Conservation (phyloP, 257 asterid species). For the Thymus quinquecostatus region DNA sequence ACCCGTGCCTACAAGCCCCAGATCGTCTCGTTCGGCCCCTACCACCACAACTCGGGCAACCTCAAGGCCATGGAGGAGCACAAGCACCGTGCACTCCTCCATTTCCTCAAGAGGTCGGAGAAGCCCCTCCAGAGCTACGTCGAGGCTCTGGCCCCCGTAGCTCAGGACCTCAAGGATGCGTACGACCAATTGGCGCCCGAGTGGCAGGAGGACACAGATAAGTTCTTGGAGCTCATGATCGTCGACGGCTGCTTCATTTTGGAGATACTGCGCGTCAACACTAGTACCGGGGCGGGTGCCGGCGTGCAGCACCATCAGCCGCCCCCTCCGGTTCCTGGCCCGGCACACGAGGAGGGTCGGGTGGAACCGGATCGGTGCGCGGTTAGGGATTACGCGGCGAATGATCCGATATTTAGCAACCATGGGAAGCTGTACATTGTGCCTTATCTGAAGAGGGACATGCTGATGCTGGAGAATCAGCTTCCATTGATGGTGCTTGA, state of each 20-base stretch:
- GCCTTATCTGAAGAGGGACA: constrained; percentile 43
- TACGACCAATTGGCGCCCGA: constrained; percentile 33
- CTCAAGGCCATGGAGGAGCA: constrained; percentile 53
- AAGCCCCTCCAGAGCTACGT: constrained; percentile 32
- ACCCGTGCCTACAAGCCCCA: constrained; percentile 45
- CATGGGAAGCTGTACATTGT: constrained; percentile 46
- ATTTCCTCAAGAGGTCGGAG: constrained; percentile 38
- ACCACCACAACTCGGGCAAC: constrained; percentile 33
- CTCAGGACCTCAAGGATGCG: constrained; percentile 44
- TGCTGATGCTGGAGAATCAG: constrained; percentile 51
- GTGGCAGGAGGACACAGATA: constrained; percentile 23
- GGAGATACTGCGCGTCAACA: constrained; percentile 34
- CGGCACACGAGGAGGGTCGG: not conserved
- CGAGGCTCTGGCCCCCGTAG: constrained; percentile 19
- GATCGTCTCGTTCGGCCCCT: constrained; percentile 56
- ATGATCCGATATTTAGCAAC: constrained; percentile 52
- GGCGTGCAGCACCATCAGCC: not conserved
- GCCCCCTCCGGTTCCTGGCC: not conserved
- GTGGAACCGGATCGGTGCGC: not conserved
- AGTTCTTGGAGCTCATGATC: constrained; percentile 42
- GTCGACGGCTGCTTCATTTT: constrained; percentile 46
- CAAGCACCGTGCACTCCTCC: constrained; percentile 54
- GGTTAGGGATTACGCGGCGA: constrained; percentile 26
- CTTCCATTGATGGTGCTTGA: constrained; percentile 36
- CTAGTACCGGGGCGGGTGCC: no score